phyloP scores from a whole-genome alignment of 2,329 filamentous ascomycete species.

The Nannizziopsis arthrosporioides region DNA sequence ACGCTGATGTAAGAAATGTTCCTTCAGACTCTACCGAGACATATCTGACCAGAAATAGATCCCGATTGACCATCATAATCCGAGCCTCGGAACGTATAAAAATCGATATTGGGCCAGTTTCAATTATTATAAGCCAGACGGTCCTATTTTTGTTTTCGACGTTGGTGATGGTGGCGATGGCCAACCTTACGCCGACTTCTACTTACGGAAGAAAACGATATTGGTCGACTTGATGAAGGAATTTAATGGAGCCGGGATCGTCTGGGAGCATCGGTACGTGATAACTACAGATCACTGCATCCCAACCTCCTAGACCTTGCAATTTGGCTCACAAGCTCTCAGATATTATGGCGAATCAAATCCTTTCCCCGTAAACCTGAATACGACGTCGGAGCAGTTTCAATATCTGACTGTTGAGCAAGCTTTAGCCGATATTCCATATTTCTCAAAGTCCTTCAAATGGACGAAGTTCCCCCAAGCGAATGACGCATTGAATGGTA shows the following conservation, averaged over 20 bases:
- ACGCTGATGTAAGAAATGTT: neutral
- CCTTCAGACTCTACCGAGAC: no score
- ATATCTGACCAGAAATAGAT: constrained; percentile 16
- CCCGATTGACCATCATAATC: constrained; percentile 24
- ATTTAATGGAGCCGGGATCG: constrained; percentile 29
- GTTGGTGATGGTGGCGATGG: constrained; percentile 36
- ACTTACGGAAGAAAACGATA: constrained; percentile 23
- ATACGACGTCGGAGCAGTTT: constrained; percentile 31
- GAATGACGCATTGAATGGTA: no score
- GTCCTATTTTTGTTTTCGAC: constrained; percentile 41
- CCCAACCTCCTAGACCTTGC: no score
- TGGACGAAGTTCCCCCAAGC: constrained; percentile 20
- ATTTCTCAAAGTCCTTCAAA: constrained; percentile 34
- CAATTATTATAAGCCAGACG: constrained; percentile 44
- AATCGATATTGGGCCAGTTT: constrained; percentile 46
- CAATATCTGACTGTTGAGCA: constrained; percentile 35
- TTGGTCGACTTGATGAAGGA: constrained; percentile 26
- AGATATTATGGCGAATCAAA: constrained; percentile 36
- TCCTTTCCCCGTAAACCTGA: constrained; percentile 27
- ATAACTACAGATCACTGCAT: constrained; percentile 4
- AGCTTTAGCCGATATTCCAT: constrained; percentile 36
- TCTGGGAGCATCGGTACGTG: constrained; percentile 34
- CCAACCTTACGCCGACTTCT: constrained; percentile 29
- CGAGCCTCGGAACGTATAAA: constrained; percentile 39
- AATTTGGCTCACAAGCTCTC: neutral